A percentile compares a stretch with the other conserved stretches of the same genome.
Evolutionary conservation across 2,329 filamentous ascomycete species (phyloP).

Genomic region (Botryotinia narcissicola): DNA sequence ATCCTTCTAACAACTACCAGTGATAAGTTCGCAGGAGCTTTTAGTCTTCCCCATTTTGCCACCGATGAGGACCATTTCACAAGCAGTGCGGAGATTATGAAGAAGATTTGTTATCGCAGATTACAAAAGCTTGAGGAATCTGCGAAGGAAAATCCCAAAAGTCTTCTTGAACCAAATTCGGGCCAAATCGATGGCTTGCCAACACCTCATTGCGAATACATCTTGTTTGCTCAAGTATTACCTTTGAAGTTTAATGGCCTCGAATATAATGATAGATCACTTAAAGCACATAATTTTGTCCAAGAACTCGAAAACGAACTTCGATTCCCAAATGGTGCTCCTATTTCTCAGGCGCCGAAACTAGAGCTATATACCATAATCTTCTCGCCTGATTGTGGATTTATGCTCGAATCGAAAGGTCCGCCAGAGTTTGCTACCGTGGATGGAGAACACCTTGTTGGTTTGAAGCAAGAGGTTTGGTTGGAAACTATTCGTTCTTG

Average conservation of each 20-base stretch:
- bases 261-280: constrained; percentile 36
- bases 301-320: constrained; percentile 61
- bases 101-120: constrained; percentile 66
- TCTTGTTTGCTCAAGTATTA: constrained; percentile 80
- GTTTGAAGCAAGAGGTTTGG: constrained; percentile 60
- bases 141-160: constrained; percentile 54
- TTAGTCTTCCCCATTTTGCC: constrained; percentile 80
- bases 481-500: constrained; percentile 57
- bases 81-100: constrained; percentile 63
- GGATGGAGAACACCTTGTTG: constrained; percentile 55
- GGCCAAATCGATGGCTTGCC: constrained; percentile 60
- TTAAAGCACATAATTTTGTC: constrained; percentile 43
- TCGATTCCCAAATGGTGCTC: constrained; percentile 58
- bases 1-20: constrained; percentile 85
- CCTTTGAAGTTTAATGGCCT: constrained; percentile 25
- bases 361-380: constrained; percentile 62
- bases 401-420: constrained; percentile 63
- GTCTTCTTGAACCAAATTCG: constrained; percentile 74
- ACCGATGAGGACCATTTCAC: constrained; percentile 54
- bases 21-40: constrained; percentile 91
- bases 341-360: constrained; percentile 51
- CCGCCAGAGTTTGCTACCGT: constrained; percentile 53
- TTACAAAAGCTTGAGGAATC: constrained; percentile 63
- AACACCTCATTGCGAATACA: constrained; percentile 79
- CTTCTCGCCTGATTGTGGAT: constrained; percentile 67